Evolutionary conservation across 208 protist species (phyloP).

Genomic region (Leishmania braziliensis): DNA sequence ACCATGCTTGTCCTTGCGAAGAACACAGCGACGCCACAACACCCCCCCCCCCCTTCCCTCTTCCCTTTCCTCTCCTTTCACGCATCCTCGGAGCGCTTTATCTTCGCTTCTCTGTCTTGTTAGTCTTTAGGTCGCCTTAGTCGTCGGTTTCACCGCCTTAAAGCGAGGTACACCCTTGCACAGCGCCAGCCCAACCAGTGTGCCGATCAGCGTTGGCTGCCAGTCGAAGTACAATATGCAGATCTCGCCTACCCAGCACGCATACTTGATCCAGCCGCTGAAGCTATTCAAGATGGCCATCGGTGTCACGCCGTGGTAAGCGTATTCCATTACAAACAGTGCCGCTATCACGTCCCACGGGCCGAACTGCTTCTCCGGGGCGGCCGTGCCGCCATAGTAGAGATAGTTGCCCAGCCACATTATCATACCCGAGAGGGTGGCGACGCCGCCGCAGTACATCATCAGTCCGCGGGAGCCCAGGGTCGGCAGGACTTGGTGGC

Average conservation of each 20-base stretch:
- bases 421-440: conserved; percentile 71
- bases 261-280: conserved; percentile 89
- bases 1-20: background rate
- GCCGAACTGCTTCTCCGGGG: conserved; percentile 87
- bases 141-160: conserved; percentile 33
- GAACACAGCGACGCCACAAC: background rate
- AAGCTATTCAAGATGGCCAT: conserved; percentile 81
- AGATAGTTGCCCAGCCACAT: conserved; percentile 74
- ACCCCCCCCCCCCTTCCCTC: background rate
- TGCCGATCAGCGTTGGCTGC: conserved; percentile 83
- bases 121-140: conserved; percentile 12
- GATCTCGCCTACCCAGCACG: conserved; percentile 81
- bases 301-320: conserved; percentile 72
- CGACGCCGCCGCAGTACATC: conserved; percentile 62
- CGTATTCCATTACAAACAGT: conserved; percentile 86
- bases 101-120: background rate
- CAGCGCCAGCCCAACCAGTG: conserved; percentile 66
- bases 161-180: conserved; percentile 74
- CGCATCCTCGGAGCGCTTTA: background rate
- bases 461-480: conserved; percentile 68
- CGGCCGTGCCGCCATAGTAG: conserved; percentile 41
- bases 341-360: conserved; percentile 87
- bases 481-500: conserved; percentile 72
- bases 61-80: background rate
- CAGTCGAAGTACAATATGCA: conserved; percentile 92